Base-by-base conservation (phyloP, 208 protist species). In the Phytomonas francai region DNA sequence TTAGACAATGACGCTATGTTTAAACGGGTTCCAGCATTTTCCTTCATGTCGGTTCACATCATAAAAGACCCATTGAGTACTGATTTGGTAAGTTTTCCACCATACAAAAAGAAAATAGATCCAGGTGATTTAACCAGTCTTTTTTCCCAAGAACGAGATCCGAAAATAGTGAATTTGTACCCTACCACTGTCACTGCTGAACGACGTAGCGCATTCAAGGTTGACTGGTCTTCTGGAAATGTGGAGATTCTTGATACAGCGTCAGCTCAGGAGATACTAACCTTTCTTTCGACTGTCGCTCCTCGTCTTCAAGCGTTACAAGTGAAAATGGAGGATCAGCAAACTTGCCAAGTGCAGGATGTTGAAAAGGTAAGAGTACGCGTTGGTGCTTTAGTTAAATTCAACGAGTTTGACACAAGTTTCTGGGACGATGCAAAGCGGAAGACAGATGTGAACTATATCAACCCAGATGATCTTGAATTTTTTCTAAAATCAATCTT, bases 41-140 rank as follows among this genome's bases (percentile, higher is more conserved):
- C 92, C n/a, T 95, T 94, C 64, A 76, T 97, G 58, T 88, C 86
- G 8, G 78, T 97, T 66, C 89, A 95, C 64, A 67, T 97, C 25
- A 74, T 84, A 34, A 93, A 91, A 36, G 92, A 97, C 70, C 74
- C 80, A 12, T 70, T 70, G 12, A 81, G 64, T 0, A 80, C 65
- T 30, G 72, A 82, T 0, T 61, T 88, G 30, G 76, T 88, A 5
- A 83, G 61, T 19, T 69, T 93, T 30, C 85, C 87, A 2, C 31
- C 69, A 22, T 42, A 80, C 27, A 79, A 81, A 57, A 79, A 51
- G 4, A 54, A 25, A 54, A 80, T 96, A 16, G 78, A 84, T 29
- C 39, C 78, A 19, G 87, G 88, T 3, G 68, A 80, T 2, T 72
- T 97, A 16, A 95, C 88, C 28, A 84, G 81, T 42, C 93, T 86